phyloP scores from a whole-genome alignment of 148 eudicot genomes.

The Salicornia ramosissima region DNA sequence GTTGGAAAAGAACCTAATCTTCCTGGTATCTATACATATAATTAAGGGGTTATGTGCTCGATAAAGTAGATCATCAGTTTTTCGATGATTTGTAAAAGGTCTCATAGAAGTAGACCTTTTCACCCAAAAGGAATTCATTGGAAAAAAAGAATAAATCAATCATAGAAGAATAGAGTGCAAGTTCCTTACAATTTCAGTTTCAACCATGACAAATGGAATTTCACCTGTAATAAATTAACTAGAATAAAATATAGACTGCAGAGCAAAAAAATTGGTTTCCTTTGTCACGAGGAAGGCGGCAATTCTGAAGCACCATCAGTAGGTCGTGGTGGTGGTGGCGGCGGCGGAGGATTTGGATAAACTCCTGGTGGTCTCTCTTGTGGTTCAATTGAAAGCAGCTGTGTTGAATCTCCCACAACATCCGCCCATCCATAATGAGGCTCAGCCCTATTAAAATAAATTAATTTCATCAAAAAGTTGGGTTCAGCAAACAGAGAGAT shows the following conservation, averaged over 20 bases:
- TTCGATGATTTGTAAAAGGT: no score
- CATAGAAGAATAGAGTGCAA: slow-evolving; percentile 8
- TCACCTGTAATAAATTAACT: slow-evolving; percentile 15
- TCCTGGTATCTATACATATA: no score
- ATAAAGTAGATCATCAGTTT: no score
- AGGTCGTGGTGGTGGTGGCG: no score
- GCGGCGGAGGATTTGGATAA: slow-evolving; percentile 54
- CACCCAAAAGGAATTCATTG: neutral
- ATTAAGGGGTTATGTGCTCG: no score
- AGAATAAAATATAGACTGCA: neutral
- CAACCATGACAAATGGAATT: slow-evolving; percentile 10
- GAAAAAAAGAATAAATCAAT: slow-evolving; percentile 20
- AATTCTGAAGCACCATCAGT: slow-evolving; percentile 30
- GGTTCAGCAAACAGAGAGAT: neutral
- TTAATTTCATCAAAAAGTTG: neutral
- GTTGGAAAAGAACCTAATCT: no score
- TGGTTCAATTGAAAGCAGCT: slow-evolving; percentile 75
- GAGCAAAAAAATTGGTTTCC: neutral
- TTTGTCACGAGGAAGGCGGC: slow-evolving; percentile 28
- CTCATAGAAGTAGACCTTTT: no score
- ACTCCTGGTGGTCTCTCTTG: slow-evolving; percentile 86
- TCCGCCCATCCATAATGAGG: slow-evolving; percentile 99
- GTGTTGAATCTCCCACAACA: slow-evolving; percentile 89
- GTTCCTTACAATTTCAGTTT: slow-evolving; percentile 9
- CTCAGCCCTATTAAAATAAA: slow-evolving; percentile 54